phyloP scores from a whole-genome alignment of 2,329 filamentous ascomycete species.

The Arthrobotrys entomopaga region DNA sequence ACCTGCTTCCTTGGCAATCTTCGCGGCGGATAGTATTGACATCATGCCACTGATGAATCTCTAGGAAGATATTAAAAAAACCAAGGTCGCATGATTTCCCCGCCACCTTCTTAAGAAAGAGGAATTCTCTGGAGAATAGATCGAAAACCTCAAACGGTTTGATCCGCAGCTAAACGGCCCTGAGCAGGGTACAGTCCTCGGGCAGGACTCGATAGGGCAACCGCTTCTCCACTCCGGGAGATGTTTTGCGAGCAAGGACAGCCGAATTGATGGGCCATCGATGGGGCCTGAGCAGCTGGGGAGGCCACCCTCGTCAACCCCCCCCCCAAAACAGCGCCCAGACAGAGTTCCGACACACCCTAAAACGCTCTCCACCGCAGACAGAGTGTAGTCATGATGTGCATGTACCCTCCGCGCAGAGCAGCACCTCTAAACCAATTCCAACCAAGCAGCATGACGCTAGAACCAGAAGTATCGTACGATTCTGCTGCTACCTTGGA shows the following conservation, averaged over 20 bases:
- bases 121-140: constrained; percentile 4
- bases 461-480: constrained; percentile 40
- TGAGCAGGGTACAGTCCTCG: constrained; percentile 9
- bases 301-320: constrained; percentile 24
- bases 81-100: constrained; percentile 29
- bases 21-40: too few species aligned
- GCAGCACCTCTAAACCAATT: constrained; percentile 8
- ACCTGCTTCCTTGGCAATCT: too few species aligned
- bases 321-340: constrained; percentile 48
- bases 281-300: too few species aligned
- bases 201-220: constrained; percentile 18
- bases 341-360: constrained; percentile 53
- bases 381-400: constrained; percentile 26
- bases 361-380: constrained; percentile 51
- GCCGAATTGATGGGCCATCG: neutral
- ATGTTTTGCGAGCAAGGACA: constrained; percentile 36
- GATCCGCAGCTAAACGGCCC: constrained; percentile 37
- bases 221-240: constrained; percentile 32
- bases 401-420: too few species aligned
- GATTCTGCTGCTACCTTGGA: constrained; percentile 42
- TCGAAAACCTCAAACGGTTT: constrained; percentile 32
- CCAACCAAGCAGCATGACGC: neutral
- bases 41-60: too few species aligned
- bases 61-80: neutral
- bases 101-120: constrained; percentile 13